Conservation (phyloP, 228 moss, liverwort and hornwort genomes). For the Sphagnum magellanicum region DNA sequence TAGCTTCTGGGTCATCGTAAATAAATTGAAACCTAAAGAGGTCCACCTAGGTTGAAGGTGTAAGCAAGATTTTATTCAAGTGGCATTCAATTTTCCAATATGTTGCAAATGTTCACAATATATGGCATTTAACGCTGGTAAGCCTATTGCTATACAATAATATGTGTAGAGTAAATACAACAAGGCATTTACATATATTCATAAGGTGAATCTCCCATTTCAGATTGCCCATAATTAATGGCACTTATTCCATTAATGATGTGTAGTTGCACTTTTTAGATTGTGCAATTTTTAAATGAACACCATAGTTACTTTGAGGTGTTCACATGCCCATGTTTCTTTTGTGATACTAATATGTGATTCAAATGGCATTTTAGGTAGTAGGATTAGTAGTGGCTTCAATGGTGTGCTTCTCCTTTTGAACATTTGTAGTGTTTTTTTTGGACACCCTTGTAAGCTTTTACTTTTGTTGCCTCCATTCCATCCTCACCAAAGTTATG, state of each 20-base stretch:
- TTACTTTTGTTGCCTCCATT: background rate
- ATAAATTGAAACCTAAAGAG: background rate
- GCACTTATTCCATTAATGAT: background rate
- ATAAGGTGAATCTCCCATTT: constrained; percentile 36
- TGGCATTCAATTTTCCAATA: background rate
- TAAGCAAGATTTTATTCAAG: background rate
- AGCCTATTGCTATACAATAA: constrained; percentile 68
- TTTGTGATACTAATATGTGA: background rate
- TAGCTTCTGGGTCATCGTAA: background rate
- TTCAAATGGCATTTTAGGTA: constrained; percentile 28
- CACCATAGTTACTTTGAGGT: too few relatives aligned
- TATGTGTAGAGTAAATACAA: constrained; percentile 76
- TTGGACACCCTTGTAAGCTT: constrained; percentile 70
- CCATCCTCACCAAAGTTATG: too few relatives aligned
- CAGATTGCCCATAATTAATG: background rate
- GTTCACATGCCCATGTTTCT: too few relatives aligned
- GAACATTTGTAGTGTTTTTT: constrained; percentile 68
- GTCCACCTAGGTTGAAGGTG: background rate
- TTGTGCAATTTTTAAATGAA: background rate
- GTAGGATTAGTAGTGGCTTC: constrained; percentile 50
- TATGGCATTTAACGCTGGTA: constrained; percentile 12
- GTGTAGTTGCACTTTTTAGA: background rate
- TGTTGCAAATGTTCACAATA: background rate
- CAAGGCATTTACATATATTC: constrained; percentile 58
- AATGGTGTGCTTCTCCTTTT: constrained; percentile 72